Evolutionary conservation across 2,329 filamentous ascomycete species (phyloP).

Genomic region (Cladosporium sp.): DNA sequence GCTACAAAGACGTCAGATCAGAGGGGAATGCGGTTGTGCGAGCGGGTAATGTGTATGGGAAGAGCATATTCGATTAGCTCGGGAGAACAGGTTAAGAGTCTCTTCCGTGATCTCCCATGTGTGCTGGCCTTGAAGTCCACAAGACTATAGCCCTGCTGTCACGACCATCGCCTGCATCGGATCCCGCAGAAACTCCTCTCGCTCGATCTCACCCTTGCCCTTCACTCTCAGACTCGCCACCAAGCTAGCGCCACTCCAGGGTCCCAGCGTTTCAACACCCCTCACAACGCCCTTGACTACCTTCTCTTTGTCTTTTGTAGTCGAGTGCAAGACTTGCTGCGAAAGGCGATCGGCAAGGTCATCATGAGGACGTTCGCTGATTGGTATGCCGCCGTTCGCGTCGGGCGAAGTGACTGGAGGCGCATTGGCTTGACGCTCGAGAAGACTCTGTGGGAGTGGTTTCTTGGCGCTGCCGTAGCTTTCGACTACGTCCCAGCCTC

Average conservation of each 20-base stretch:
- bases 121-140: too few relatives aligned
- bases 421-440: neutral
- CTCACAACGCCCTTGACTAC: slow-evolving; percentile 57
- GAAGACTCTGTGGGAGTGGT: neutral
- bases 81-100: too few relatives aligned
- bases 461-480: slow-evolving; percentile 56
- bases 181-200: slow-evolving; percentile 59
- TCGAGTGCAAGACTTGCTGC: slow-evolving; percentile 50
- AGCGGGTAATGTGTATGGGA: neutral
- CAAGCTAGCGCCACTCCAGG: slow-evolving; percentile 72
- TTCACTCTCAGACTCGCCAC: slow-evolving; percentile 64
- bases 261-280: slow-evolving; percentile 64
- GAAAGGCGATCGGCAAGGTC: slow-evolving; percentile 46
- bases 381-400: neutral
- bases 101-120: too few relatives aligned
- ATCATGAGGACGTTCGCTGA: slow-evolving; percentile 24
- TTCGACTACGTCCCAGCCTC: slow-evolving; percentile 73
- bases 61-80: neutral
- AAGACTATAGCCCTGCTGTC: too few relatives aligned
- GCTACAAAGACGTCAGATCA: neutral
- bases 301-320: slow-evolving; percentile 40
- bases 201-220: slow-evolving; percentile 65
- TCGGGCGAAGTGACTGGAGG: neutral
- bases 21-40: neutral
- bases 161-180: neutral